A percentile compares a stretch with the other conserved stretches of the same genome.
Conservation (phyloP, 2,329 filamentous ascomycete genomes). For the Cercospora sp. region DNA sequence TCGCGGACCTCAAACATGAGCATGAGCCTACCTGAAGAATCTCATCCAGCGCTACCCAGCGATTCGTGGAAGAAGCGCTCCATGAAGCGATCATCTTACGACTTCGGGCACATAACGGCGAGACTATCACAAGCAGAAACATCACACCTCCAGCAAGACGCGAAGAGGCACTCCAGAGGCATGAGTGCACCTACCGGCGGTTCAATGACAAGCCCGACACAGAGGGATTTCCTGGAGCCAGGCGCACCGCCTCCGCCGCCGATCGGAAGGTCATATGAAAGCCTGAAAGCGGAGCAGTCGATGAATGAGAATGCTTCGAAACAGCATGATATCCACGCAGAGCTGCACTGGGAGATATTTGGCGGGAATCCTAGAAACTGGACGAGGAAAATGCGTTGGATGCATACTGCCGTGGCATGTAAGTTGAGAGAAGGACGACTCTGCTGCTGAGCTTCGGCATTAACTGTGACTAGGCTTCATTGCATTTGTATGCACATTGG, state of each 20-base stretch:
- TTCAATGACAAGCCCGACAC: too few relatives aligned
- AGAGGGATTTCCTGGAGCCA: background rate
- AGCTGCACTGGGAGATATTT: conserved; percentile 22
- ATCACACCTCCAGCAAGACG: background rate
- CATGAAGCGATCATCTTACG: conserved; percentile 6
- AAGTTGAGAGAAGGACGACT: conserved; percentile 39
- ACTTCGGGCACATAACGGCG: background rate
- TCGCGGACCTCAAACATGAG: background rate
- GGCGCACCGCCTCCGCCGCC: background rate
- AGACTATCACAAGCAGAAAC: background rate
- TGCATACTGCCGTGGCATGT: conserved; percentile 40
- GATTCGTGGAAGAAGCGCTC: background rate
- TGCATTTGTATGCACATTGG: conserved; percentile 23
- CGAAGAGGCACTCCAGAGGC: background rate
- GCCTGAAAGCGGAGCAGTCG: background rate
- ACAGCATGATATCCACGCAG: conserved; percentile 18
- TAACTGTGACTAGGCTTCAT: background rate
- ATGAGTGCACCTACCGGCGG: too few relatives aligned
- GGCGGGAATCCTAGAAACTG: conserved; percentile 44
- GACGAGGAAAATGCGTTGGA: conserved; percentile 37
- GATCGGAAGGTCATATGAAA: background rate
- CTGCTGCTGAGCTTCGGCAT: conserved; percentile 23
- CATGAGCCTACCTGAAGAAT: background rate
- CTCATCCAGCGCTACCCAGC: background rate
- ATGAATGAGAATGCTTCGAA: background rate